phyloP scores from a whole-genome alignment of 805 yeast species.

The Candida insectorum region DNA sequence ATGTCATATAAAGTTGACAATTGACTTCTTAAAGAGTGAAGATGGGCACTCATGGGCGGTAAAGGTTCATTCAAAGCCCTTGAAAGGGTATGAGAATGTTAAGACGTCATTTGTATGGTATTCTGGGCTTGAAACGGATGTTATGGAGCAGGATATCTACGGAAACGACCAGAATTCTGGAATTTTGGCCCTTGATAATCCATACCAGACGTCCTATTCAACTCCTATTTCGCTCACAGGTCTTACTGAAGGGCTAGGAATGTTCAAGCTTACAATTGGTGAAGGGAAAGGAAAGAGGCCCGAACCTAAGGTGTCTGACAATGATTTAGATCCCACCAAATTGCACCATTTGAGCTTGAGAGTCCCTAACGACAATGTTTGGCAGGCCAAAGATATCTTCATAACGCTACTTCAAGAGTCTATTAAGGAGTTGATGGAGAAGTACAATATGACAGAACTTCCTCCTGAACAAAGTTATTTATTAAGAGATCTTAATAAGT shows the following conservation, averaged over 20 bases:
- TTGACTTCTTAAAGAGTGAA: slow-evolving; percentile 71
- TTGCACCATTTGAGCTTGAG: slow-evolving; percentile 66
- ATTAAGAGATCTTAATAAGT: slow-evolving; percentile 55
- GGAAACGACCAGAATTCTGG: slow-evolving; percentile 10
- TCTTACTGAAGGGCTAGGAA: slow-evolving; percentile 60
- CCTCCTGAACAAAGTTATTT: slow-evolving; percentile 52
- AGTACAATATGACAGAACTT: slow-evolving; percentile 19
- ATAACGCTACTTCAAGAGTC: slow-evolving; percentile 68
- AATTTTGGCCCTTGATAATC: slow-evolving; percentile 9
- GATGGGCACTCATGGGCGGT: slow-evolving; percentile 81
- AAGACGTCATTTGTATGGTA: slow-evolving; percentile 73
- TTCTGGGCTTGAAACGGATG: slow-evolving; percentile 67
- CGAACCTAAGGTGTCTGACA: slow-evolving; percentile 36
- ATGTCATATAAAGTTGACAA: slow-evolving; percentile 57
- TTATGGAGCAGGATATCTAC: slow-evolving; percentile 6
- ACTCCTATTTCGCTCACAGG: slow-evolving; percentile 43
- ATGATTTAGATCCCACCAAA: slow-evolving; percentile 48
- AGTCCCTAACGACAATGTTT: slow-evolving; percentile 67
- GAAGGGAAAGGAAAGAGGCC: slow-evolving; percentile 34
- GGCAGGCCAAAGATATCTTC: slow-evolving; percentile 80
- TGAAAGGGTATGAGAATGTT: slow-evolving; percentile 43
- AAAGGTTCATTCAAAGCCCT: slow-evolving; percentile 64
- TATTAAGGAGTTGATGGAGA: slow-evolving; percentile 42
- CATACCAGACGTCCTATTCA: slow-evolving; percentile 21
- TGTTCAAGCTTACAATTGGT: slow-evolving; percentile 57